phyloP scores from a whole-genome alignment of 768 basidiomycete genomes.

The Termitomyces sp. region DNA sequence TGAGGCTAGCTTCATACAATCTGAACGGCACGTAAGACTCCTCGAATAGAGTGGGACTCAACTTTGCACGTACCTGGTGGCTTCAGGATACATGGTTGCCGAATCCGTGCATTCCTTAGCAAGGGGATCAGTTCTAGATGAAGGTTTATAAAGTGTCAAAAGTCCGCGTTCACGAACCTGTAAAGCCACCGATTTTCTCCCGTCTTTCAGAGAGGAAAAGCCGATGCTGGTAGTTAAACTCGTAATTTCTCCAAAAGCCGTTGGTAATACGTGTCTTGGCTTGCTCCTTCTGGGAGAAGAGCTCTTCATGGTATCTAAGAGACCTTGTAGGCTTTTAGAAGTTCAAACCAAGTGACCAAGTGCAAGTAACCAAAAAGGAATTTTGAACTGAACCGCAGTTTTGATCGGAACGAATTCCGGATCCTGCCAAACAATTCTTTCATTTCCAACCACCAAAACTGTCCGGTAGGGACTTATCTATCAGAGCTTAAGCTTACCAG shows the following conservation, averaged over 20 bases:
- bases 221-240: not conserved
- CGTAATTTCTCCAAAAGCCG: not conserved
- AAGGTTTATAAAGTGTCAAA: not conserved
- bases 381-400: not conserved
- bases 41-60: not conserved
- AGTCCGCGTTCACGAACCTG: not conserved
- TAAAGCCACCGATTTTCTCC: not conserved
- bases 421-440: not conserved
- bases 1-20: not conserved
- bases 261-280: not conserved
- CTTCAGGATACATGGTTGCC: not conserved
- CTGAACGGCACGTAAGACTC: not conserved
- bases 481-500: not conserved
- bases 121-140: not conserved
- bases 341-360: not conserved
- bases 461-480: not conserved
- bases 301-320: not conserved
- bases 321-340: not conserved
- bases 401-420: constrained; percentile 1
- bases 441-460: too few relatives aligned
- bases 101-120: not conserved
- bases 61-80: constrained; percentile 1
- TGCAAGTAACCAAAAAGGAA: not conserved
- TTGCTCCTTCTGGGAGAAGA: not conserved
- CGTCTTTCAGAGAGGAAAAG: not conserved